Evolutionary conservation across 2,329 filamentous ascomycete species (phyloP).

Genomic region (Claviceps fusiformis): DNA sequence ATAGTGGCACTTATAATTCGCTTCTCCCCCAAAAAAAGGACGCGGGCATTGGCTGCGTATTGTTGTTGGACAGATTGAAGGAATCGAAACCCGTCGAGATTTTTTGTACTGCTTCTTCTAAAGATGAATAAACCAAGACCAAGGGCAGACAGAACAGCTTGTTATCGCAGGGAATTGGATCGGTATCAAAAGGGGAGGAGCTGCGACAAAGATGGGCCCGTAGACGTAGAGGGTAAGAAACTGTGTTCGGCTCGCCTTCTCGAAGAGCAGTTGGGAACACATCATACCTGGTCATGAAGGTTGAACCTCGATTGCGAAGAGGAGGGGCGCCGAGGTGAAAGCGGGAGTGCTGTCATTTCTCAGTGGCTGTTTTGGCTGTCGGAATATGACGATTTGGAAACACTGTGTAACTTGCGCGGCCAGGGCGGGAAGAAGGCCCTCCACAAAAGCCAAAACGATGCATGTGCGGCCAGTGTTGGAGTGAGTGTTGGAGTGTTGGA

Average conservation of each 20-base stretch:
- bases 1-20: not conserved
- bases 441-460: not conserved
- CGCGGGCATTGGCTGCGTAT: not conserved
- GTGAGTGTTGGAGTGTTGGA: too few relatives aligned
- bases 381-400: slow-evolving; percentile 1
- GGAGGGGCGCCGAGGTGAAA: not conserved
- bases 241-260: not conserved
- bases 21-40: not conserved
- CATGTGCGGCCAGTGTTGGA: not conserved
- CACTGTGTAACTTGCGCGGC: not conserved
- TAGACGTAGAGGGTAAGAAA: not conserved
- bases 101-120: not conserved
- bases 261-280: not conserved
- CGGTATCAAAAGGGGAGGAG: too few relatives aligned
- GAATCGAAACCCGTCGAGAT: not conserved
- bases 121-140: not conserved
- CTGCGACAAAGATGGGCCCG: not conserved
- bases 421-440: not conserved
- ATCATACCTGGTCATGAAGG: not conserved
- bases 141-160: not conserved
- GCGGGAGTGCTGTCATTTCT: slow-evolving; percentile 1
- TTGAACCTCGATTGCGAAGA: not conserved
- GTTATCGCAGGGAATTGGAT: not conserved
- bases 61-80: not conserved
- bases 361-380: not conserved